Base-by-base conservation (phyloP, 164 flowering plant species). In the Piper betle region DNA sequence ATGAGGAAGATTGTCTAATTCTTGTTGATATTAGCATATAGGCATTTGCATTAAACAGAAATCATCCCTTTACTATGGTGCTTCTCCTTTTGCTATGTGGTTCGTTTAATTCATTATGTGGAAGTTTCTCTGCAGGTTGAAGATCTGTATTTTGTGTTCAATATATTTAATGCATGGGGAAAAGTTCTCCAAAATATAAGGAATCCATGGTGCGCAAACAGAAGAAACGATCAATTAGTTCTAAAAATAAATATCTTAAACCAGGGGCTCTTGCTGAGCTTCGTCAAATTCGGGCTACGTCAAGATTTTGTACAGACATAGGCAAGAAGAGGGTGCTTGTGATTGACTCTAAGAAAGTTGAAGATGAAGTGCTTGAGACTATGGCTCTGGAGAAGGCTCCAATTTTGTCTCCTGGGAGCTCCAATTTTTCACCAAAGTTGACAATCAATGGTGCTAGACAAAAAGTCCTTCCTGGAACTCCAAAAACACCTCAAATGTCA, bases 191-290 rank as follows among this genome's bases (percentile, higher is more conserved):
- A 0, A 80, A 78, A 50, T 78, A 81, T 1, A 64, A 76, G 69
- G 66, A 66, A 40, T 43, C 74, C 1, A 77, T 65, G 63, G 73
- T 64, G 54, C 53, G 75, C 8, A 85, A 74, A 40, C 76, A 72
- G 71, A 84, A 67, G 62, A 81, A 78, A 69, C 77, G 80, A 25
- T 53, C 63, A 10, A 67, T 73, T 60, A 75, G 70, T 62, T 68
- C 80, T 1, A 68, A 73, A 52, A 79, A 69, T 57, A 86, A 71
- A 79, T 87, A 84, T 75, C 68, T 87, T 60, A 90, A 75, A 70
- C 94, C 94, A 25, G 92, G 96, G n/a, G 83, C 88, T 43, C 83
- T 84, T 39, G 84, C 90, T 53, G 87, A 82, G 74, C 77, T 80
- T 39, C 83, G 91, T 16, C 72, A 79, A 59, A 75, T 55, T 65